These are phyloP conservation scores for Phaeosphaeria sp. DNA, from an alignment of 2,329 filamentous ascomycete species.

Conservation along the genomic window DNA sequence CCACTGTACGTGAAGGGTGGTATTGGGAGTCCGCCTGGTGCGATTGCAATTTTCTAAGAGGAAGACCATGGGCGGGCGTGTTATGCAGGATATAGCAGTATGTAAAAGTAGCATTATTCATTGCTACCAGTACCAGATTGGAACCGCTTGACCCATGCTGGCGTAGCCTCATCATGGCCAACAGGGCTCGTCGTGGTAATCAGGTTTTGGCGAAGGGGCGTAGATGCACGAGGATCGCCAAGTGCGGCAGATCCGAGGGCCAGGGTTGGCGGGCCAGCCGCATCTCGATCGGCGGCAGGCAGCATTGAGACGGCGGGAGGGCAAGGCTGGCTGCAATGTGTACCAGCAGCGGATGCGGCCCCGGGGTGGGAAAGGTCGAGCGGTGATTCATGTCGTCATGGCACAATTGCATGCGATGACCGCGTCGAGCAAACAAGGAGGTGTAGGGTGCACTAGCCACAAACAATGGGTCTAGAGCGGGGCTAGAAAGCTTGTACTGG, in stretches of 20 bases:
- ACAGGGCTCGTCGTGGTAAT: not conserved
- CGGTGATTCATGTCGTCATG: conserved; percentile 2
- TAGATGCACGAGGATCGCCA: conserved; percentile 11
- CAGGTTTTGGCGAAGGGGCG: not conserved
- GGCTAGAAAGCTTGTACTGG: not conserved
- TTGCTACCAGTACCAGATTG: too few species aligned
- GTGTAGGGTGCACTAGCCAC: conserved; percentile 6
- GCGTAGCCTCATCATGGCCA: not conserved
- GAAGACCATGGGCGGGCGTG: too few species aligned
- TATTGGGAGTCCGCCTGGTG: conserved; percentile 45
- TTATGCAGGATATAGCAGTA: too few species aligned
- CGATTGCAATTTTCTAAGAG: conserved; percentile 39
- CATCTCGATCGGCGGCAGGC: not conserved
- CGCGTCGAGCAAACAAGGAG: not conserved
- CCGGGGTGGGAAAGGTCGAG: not conserved
- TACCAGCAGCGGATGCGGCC: not conserved
- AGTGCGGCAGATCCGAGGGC: conserved; percentile 22
- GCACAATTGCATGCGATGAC: not conserved
- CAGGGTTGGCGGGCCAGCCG: conserved; percentile 5
- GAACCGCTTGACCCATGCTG: too few species aligned
- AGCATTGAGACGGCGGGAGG: too few species aligned
- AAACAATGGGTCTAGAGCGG: not conserved
- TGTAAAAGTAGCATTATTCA: too few species aligned
- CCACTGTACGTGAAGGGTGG: conserved; percentile 64
- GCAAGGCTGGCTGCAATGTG: not conserved